These are phyloP conservation scores for Pseudopyricularia javanii DNA, from an alignment of 2,329 filamentous ascomycete genomes.

Conservation along the genomic window DNA sequence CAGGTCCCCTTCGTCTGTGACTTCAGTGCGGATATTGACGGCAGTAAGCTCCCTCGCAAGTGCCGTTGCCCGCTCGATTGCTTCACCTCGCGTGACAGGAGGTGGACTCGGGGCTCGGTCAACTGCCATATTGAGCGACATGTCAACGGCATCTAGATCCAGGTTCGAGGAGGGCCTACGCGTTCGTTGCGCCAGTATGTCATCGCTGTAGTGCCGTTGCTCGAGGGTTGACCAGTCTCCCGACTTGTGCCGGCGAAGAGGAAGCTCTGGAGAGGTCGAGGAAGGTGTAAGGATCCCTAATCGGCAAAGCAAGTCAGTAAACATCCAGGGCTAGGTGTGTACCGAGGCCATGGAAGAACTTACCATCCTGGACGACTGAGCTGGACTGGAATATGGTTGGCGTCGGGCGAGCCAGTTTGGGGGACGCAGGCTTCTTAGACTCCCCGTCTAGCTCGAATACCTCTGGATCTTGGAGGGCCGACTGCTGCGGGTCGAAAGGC, in stretches of 20 bases:
- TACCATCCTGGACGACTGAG: slow-evolving; percentile 19
- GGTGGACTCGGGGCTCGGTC: slow-evolving; percentile 67
- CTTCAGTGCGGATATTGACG: slow-evolving; percentile 82
- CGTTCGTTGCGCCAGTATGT: slow-evolving; percentile 35
- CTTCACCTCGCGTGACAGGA: slow-evolving; percentile 58
- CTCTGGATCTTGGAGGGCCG: slow-evolving; percentile 54
- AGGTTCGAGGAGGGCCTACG: slow-evolving; percentile 20
- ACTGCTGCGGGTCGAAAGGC: slow-evolving; percentile 39
- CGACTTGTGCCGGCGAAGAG: slow-evolving; percentile 30
- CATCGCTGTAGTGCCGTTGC: slow-evolving; percentile 39
- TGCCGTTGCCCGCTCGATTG: slow-evolving; percentile 68
- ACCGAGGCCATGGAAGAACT: slow-evolving; percentile 1
- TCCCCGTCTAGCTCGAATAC: slow-evolving; percentile 51
- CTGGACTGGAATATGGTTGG: slow-evolving; percentile 27
- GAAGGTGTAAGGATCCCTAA: slow-evolving; percentile 38
- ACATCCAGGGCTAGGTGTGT: background rate
- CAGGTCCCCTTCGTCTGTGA: slow-evolving; percentile 86
- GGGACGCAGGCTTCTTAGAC: slow-evolving; percentile 21
- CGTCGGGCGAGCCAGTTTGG: slow-evolving; percentile 28
- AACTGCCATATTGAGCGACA: slow-evolving; percentile 23
- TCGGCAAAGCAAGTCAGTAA: slow-evolving; percentile 7
- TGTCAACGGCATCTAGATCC: slow-evolving; percentile 15
- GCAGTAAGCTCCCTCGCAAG: slow-evolving; percentile 79
- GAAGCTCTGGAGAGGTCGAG: slow-evolving; percentile 39
- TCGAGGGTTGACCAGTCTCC: slow-evolving; percentile 36